Conservation (phyloP, 371 early-diverging fungal genomes). For the Mortierella sp. region DNA sequence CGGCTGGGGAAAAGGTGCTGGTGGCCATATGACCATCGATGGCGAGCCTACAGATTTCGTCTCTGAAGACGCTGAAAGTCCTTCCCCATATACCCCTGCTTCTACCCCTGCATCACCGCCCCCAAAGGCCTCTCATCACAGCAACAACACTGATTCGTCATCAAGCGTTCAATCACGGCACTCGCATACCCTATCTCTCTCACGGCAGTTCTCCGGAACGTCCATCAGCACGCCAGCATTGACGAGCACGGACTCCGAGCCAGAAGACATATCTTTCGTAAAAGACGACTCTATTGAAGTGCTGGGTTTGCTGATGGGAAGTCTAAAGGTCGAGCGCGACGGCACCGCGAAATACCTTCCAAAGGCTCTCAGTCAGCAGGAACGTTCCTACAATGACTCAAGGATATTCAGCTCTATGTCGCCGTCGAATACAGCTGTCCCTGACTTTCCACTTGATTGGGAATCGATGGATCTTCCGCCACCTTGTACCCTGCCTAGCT, state of each 20-base stretch:
- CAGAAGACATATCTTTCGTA: slow-evolving; percentile 17
- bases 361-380: slow-evolving; percentile 27
- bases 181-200: slow-evolving; percentile 2
- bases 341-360: slow-evolving; percentile 46
- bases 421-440: slow-evolving; percentile 6
- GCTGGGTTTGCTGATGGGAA: slow-evolving; percentile 40
- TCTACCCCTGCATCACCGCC: slow-evolving; percentile 50
- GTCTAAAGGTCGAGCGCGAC: slow-evolving; percentile 39
- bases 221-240: slow-evolving; percentile 27
- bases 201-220: slow-evolving; percentile 33
- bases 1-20: slow-evolving; percentile 39
- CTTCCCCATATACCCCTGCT: slow-evolving; percentile 48
- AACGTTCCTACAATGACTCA: slow-evolving; percentile 42
- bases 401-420: slow-evolving; percentile 29
- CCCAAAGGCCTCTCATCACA: slow-evolving; percentile 20
- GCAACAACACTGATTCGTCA: slow-evolving; percentile 8
- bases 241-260: slow-evolving; percentile 21
- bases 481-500: slow-evolving; percentile 37
- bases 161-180: slow-evolving; percentile 2
- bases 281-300: slow-evolving; percentile 41
- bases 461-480: slow-evolving; percentile 25
- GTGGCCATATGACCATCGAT: slow-evolving; percentile 8
- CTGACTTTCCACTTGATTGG: slow-evolving; percentile 37
- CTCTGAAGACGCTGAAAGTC: slow-evolving; percentile 34
- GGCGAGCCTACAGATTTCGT: slow-evolving; percentile 20